phyloP scores from a whole-genome alignment of 1,139 yeast species.

The Yamadazyma atmosphaerica region DNA sequence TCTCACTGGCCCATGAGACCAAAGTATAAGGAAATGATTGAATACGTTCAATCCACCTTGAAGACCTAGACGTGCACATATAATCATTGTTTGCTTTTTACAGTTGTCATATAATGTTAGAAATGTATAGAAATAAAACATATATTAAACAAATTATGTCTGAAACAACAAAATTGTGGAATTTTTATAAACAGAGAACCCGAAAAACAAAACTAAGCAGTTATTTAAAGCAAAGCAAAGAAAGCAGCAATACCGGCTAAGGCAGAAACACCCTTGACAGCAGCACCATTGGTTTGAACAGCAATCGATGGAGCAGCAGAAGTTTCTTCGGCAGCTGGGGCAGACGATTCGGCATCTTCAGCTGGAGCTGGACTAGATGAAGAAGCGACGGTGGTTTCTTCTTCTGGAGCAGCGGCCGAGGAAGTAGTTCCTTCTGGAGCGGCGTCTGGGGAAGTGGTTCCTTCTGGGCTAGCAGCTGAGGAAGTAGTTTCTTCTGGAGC shows the following conservation, averaged over 20 bases:
- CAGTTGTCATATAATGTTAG: background rate
- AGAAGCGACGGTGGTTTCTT: constrained; percentile 1
- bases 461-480: constrained; percentile 7
- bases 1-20: constrained; percentile 14
- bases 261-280: constrained; percentile 11
- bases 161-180: background rate
- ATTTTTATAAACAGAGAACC: background rate
- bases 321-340: constrained; percentile 4
- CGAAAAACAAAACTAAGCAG: background rate
- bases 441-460: constrained; percentile 7
- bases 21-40: constrained; percentile 12
- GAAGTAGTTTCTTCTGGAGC: constrained; percentile 6
- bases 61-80: too few relatives aligned
- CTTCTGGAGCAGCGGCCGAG: constrained; percentile 7
- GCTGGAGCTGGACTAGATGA: constrained; percentile 1
- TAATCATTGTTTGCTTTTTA: too few relatives aligned
- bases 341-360: background rate
- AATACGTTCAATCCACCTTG: constrained; percentile 7
- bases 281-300: constrained; percentile 11
- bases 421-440: constrained; percentile 5
- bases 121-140: constrained; percentile 1
- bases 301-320: constrained; percentile 7
- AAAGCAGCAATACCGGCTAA: constrained; percentile 17
- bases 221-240: constrained; percentile 15
- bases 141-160: constrained; percentile 1